A percentile compares a stretch with the other conserved stretches of the same genome.
Conservation (phyloP, 2,329 filamentous ascomycete species). For the Fusarium tricinctum region DNA sequence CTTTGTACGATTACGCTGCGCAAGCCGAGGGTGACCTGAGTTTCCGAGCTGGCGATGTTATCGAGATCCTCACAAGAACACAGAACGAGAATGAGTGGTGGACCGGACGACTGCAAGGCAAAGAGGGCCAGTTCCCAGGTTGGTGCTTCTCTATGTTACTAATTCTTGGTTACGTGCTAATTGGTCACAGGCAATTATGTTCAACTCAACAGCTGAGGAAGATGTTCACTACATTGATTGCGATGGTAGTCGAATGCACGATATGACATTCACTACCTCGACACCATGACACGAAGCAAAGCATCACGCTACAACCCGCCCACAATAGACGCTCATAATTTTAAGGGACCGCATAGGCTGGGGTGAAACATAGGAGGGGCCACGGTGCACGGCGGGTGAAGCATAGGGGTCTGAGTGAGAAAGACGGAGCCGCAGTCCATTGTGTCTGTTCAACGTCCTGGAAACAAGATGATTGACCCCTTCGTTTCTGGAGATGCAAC, state of each 20-base stretch:
- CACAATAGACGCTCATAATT: constrained; percentile 34
- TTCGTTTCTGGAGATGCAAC: constrained; percentile 36
- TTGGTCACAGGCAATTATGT: constrained; percentile 64
- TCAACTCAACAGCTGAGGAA: constrained; percentile 52
- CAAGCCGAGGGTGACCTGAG: constrained; percentile 95
- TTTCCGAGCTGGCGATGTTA: constrained; percentile 88
- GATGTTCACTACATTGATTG: constrained; percentile 2
- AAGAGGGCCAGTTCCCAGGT: constrained; percentile 96
- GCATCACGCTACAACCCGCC: constrained; percentile 22
- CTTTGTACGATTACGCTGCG: constrained; percentile 95
- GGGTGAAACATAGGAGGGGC: constrained; percentile 9
- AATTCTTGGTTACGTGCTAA: constrained; percentile 44
- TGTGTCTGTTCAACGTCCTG: constrained; percentile 15
- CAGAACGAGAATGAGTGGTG: constrained; percentile 98
- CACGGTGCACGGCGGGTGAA: constrained; percentile 22
- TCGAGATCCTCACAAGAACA: constrained; percentile 89
- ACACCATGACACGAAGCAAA: constrained; percentile 32
- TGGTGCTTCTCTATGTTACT: constrained; percentile 52
- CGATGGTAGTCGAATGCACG: constrained; percentile 3
- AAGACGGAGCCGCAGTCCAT: constrained; percentile 10
- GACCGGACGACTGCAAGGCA: constrained; percentile 83
- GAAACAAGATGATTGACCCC: constrained; percentile 10
- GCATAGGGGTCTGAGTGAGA: constrained; percentile 4
- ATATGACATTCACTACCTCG: constrained; percentile 25
- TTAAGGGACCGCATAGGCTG: constrained; percentile 10